Base-by-base conservation (phyloP, 2,329 filamentous ascomycete species). In the Aureobasidium lini region DNA sequence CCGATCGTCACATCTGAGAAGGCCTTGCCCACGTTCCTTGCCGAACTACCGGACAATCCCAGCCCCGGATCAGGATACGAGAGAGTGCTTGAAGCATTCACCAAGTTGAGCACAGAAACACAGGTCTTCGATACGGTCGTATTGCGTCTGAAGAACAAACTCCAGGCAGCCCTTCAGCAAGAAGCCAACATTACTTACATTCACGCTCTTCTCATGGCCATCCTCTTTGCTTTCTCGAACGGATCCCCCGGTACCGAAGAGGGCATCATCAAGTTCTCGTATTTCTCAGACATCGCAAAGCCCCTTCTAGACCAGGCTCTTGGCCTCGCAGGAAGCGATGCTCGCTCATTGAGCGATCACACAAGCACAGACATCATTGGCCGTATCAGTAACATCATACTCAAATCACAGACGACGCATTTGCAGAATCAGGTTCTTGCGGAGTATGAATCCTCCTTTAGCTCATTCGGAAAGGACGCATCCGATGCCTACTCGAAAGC, bases 1-100 rank as follows among this genome's bases (percentile, higher is more conserved):
- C 82, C 84, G 16, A 77, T 80, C 48, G 71, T 85, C 10, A 82
- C 88, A 31, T 81, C 85, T 65, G 80, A 85, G 48, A 84, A 84
- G 60, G 83, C 84, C 0, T 83, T 88, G 65, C 85, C 85, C 29
- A 81, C 82, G 5, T 86, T 88, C 67, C 79, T 87, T 70, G 83
- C 84, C 3, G 80, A 81, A 40, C 71, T 88, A 3, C 85, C 85
- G 1, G 84, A 73, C 60, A 71, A 73, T n/a, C 76, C 78, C 16
- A 72, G 72, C 3, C 80, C 81, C 60, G 71, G 73, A n/a, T 70
- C 75, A 9, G 66, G 66, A 6, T 85, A 85, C 65, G 66, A 79
- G n/a, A 72, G 78, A 5, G 81, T 83, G 0, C 72, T 88, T 28
- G 84, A 87, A 65, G 83, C 78, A 0, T 79, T 88, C 61, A 84